Percentiles rank a stretch among this genome's conserved stretches.
Conservation (phyloP, 2,329 filamentous ascomycete species). For the Aspergillaceae sp. region DNA sequence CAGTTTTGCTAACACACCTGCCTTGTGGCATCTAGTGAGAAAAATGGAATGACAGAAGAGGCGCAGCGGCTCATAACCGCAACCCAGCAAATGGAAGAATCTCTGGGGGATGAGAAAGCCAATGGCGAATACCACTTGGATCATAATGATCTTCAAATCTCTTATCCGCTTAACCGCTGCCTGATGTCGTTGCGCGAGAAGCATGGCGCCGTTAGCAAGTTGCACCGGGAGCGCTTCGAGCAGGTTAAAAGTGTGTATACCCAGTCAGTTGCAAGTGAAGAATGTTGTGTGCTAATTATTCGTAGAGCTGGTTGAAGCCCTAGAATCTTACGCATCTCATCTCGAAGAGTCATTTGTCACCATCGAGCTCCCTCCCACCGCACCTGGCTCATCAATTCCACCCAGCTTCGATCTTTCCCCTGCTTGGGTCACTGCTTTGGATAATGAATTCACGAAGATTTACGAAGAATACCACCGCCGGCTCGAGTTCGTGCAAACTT, state of each 20-base stretch:
- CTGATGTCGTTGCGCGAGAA: slow-evolving; percentile 77
- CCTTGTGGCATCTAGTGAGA: slow-evolving; percentile 50
- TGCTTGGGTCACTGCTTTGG: slow-evolving; percentile 75
- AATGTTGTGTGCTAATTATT: slow-evolving; percentile 14
- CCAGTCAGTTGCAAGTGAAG: background rate
- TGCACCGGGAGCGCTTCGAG: slow-evolving; percentile 86
- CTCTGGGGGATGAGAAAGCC: slow-evolving; percentile 66
- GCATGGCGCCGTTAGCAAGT: slow-evolving; percentile 65
- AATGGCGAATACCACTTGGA: slow-evolving; percentile 57
- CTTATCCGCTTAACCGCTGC: slow-evolving; percentile 74
- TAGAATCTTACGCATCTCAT: slow-evolving; percentile 93
- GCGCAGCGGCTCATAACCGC: slow-evolving; percentile 73
- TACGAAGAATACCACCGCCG: slow-evolving; percentile 94
- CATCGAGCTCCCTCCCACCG: slow-evolving; percentile 75
- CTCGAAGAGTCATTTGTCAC: slow-evolving; percentile 82
- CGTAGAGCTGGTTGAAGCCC: slow-evolving; percentile 82
- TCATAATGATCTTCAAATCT: slow-evolving; percentile 63
- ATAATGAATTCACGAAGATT: slow-evolving; percentile 84
- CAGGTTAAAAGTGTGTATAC: slow-evolving; percentile 77
- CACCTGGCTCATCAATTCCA: slow-evolving; percentile 64
- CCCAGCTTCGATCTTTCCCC: slow-evolving; percentile 88
- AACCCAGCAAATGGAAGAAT: slow-evolving; percentile 89
- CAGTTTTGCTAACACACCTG: slow-evolving; percentile 5
- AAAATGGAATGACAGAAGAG: slow-evolving; percentile 83
- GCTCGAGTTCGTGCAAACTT: slow-evolving; percentile 62